phyloP scores from a whole-genome alignment of 352 stramenopile genomes.

The Globisporangium spinosum region DNA sequence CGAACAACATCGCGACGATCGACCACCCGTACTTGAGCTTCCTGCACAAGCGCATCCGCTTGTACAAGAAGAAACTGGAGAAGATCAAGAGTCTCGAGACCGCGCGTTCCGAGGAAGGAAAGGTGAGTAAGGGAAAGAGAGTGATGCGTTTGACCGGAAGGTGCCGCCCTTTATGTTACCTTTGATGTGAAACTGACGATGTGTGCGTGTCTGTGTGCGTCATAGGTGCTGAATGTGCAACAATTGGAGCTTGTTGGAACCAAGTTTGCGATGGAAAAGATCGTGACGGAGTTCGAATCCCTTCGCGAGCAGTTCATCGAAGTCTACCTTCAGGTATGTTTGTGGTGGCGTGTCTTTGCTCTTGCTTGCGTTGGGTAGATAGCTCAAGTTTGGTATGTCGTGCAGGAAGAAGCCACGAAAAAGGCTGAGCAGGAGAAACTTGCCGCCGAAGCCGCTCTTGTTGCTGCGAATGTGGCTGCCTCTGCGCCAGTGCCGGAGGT shows the following conservation, averaged over 20 bases:
- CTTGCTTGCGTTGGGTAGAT: not conserved
- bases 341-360: not conserved
- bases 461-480: conserved; percentile 14
- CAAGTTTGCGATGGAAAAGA: conserved; percentile 70
- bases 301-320: conserved; percentile 77
- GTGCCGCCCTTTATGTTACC: not conserved
- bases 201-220: conserved; percentile 1
- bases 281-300: conserved; percentile 67
- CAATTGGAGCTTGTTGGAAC: conserved; percentile 66
- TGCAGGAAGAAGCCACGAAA: conserved; percentile 38
- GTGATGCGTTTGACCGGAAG: not conserved
- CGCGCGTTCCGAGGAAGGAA: conserved; percentile 40
- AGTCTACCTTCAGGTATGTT: conserved; percentile 38
- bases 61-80: conserved; percentile 85
- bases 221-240: conserved; percentile 62
- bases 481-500: conserved; percentile 13
- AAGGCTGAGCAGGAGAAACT: conserved; percentile 22
- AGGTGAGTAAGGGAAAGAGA: conserved; percentile 23
- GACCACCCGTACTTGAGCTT: conserved; percentile 82
- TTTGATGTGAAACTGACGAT: conserved; percentile 7
- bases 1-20: conserved; percentile 36
- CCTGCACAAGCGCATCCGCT: conserved; percentile 77
- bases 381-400: not conserved
- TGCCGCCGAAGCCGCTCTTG: not conserved
- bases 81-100: conserved; percentile 72